Percentiles rank a stretch among this genome's conserved stretches.
These are phyloP conservation scores for Babesia divergens DNA, from an alignment of 169 alveolate genomes.

Conservation along the genomic window DNA sequence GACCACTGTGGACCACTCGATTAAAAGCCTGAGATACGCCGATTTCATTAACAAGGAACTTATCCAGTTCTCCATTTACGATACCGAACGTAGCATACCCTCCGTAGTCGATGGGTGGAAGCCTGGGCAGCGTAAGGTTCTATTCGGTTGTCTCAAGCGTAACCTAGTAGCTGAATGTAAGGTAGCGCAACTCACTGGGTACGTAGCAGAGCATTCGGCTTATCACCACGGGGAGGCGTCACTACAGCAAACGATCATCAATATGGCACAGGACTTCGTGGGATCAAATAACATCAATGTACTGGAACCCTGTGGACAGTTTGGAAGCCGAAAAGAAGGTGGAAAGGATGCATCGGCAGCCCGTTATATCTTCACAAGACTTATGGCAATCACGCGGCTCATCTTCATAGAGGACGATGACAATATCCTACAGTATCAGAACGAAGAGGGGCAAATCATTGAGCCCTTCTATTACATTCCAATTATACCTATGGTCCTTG, in stretches of 20 bases:
- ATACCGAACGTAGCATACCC: conserved; percentile 97
- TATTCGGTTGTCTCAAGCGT: conserved; percentile 95
- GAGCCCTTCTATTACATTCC: conserved; percentile 99
- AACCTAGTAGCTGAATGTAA: conserved; percentile 92
- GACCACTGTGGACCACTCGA: conserved; percentile 72
- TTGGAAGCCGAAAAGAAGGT: conserved; percentile 97
- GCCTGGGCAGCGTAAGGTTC: conserved; percentile 98
- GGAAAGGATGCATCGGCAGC: conserved; percentile 97
- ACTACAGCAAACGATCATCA: conserved; percentile 93
- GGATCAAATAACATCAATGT: conserved; percentile 91
- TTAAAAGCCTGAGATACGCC: conserved; percentile 78
- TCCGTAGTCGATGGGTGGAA: conserved; percentile 97
- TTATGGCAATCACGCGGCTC: conserved; percentile 84
- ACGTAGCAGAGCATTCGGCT: conserved; percentile 97
- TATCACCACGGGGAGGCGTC: conserved; percentile 99
- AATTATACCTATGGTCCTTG: conserved; percentile 95
- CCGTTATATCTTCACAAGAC: conserved; percentile 91
- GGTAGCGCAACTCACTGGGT: conserved; percentile 92
- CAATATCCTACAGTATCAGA: conserved; percentile 86
- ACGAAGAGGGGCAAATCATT: conserved; percentile 96
- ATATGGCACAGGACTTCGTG: conserved; percentile 98
- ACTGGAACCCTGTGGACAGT: conserved; percentile 96
- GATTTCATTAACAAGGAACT: conserved; percentile 98
- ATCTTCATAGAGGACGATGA: conserved; percentile 92
- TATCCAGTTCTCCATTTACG: conserved; percentile 96